Percentiles rank a stretch among this genome's conserved stretches.
Evolutionary conservation across 768 basidiomycete species (phyloP).

Genomic region (Leccinellum luteum): DNA sequence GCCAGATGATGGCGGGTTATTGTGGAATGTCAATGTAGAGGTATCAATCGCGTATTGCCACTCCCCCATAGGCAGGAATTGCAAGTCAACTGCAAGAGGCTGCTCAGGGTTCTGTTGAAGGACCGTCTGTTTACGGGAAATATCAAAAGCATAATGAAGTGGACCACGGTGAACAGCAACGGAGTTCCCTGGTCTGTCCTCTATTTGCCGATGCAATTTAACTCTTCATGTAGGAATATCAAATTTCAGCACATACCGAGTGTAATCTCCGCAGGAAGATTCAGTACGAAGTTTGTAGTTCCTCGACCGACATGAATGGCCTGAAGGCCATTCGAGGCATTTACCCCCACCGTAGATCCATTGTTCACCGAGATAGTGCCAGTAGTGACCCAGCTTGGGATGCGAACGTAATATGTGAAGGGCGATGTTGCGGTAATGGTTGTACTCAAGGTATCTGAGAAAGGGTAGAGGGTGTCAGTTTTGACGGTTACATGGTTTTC

Average conservation of each 20-base stretch:
- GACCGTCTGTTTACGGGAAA: not conserved
- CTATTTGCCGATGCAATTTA: not conserved
- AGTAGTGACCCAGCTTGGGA: not conserved
- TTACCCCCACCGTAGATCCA: not conserved
- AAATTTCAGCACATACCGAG: not conserved
- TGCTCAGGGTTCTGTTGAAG: not conserved
- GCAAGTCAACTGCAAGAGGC: constrained; percentile 39
- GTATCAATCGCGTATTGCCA: constrained; percentile 16
- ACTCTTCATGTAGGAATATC: not conserved
- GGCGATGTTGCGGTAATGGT: not conserved
- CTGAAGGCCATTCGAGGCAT: not conserved
- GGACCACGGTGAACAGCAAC: not conserved
- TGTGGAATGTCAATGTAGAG: constrained; percentile 36
- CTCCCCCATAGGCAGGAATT: not conserved
- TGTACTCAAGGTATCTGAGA: not conserved
- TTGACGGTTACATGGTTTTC: not conserved
- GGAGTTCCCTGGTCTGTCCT: not conserved
- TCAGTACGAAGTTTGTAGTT: not conserved
- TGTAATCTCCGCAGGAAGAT: not conserved
- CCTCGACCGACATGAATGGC: not conserved
- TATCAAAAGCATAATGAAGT: not conserved
- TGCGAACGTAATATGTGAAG: not conserved
- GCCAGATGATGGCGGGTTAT: constrained; percentile 32
- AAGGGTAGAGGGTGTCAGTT: not conserved
- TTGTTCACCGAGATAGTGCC: not conserved